phyloP scores from a whole-genome alignment of 805 yeast genomes.

The Metschnikowia aberdeeniae region DNA sequence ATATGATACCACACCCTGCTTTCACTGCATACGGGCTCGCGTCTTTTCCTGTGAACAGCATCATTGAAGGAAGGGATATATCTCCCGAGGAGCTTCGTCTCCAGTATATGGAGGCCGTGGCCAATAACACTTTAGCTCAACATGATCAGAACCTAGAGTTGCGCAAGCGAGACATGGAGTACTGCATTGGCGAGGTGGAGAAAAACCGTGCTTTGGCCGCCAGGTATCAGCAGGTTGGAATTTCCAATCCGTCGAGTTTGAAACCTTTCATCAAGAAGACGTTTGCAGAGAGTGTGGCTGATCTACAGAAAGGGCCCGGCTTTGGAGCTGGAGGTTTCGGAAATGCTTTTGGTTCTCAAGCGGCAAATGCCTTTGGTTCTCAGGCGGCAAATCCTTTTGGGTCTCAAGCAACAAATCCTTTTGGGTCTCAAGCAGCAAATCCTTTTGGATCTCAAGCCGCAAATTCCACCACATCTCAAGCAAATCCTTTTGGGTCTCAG shows the following conservation, averaged over 20 bases:
- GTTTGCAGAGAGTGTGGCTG: constrained; percentile 27
- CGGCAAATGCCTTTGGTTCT: constrained; percentile 9
- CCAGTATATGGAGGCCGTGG: constrained; percentile 41
- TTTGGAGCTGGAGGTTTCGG: constrained; percentile 11
- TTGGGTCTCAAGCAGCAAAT: neutral
- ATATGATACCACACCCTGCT: constrained; percentile 28
- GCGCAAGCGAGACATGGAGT: constrained; percentile 16
- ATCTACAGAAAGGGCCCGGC: constrained; percentile 7
- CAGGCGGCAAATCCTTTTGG: constrained; percentile 6
- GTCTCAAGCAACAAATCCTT: constrained; percentile 4
- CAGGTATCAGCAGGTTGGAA: constrained; percentile 44
- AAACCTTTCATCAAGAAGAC: constrained; percentile 29
- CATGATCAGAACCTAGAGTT: constrained; percentile 39
- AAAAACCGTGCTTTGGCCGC: constrained; percentile 49
- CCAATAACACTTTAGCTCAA: constrained; percentile 30
- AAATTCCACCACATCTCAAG: constrained; percentile 9
- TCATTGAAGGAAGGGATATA: constrained; percentile 49
- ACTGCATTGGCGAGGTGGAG: constrained; percentile 27
- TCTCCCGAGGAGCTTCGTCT: constrained; percentile 52
- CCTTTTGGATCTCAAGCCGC: constrained; percentile 3
- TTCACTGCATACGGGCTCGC: constrained; percentile 48
- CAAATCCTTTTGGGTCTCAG: neutral
- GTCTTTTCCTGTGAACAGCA: constrained; percentile 44
- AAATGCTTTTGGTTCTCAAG: neutral
- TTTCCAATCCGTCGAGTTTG: constrained; percentile 2